Evolutionary conservation across 306 rosid species (phyloP).

Genomic region (Hippophae tibetana): DNA sequence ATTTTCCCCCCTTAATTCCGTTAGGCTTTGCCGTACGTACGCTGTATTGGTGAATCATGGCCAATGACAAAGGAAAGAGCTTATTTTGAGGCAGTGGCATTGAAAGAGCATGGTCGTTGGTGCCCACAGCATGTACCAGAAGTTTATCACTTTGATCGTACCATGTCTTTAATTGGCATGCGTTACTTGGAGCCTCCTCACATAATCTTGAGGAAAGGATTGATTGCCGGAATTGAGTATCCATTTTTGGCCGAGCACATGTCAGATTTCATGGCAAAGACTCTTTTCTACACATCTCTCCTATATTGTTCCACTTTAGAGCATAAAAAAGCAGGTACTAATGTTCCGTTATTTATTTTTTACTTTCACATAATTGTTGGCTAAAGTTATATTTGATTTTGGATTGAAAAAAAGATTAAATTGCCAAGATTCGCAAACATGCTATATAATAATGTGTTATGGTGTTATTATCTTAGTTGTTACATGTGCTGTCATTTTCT

Average conservation of each 20-base stretch:
- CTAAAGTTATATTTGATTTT: too few species aligned
- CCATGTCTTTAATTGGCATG: constrained; percentile 81
- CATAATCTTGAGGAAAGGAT: constrained; percentile 77
- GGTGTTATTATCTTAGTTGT: too few species aligned
- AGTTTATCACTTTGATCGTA: constrained; percentile 76
- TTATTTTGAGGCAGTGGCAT: constrained; percentile 61
- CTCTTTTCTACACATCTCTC: constrained; percentile 75
- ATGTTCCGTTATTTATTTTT: background rate
- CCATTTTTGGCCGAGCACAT: constrained; percentile 65
- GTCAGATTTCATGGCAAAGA: constrained; percentile 67
- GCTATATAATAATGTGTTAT: too few species aligned
- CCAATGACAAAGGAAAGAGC: constrained; percentile 91
- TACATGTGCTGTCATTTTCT: too few species aligned
- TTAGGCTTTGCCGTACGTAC: constrained; percentile 80
- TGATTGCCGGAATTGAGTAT: constrained; percentile 73
- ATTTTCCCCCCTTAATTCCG: background rate
- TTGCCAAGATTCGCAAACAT: too few species aligned
- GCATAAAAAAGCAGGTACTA: constrained; percentile 68
- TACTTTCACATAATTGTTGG: background rate
- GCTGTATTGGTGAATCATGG: constrained; percentile 91
- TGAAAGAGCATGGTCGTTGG: constrained; percentile 32
- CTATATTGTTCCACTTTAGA: constrained; percentile 55
- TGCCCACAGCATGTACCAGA: constrained; percentile 70
- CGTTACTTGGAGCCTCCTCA: constrained; percentile 90
- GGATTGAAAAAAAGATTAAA: too few species aligned